These are phyloP conservation scores for Bombardia bombarda DNA, from an alignment of 495 filamentous ascomycete species.

Conservation along the genomic window DNA sequence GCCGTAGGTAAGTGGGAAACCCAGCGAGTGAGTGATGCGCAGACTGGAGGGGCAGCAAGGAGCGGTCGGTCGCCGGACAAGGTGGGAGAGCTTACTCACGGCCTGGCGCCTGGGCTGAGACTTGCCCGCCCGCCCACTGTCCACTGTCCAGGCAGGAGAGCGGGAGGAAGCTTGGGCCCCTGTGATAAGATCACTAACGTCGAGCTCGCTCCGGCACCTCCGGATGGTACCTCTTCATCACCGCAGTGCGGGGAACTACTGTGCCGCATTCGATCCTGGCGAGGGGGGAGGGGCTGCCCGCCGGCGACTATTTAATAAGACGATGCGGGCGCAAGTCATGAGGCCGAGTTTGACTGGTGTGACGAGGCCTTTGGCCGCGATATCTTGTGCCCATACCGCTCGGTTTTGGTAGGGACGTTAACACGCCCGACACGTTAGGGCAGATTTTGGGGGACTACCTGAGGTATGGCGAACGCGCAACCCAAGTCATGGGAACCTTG, in stretches of 20 bases:
- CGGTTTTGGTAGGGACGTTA: neutral
- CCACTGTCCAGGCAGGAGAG: slow-evolving; percentile 5
- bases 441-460: no score
- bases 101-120: slow-evolving; percentile 13
- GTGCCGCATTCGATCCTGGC: no score
- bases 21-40: slow-evolving; percentile 19
- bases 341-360: no score
- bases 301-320: no score
- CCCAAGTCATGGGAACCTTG: no score
- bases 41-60: slow-evolving; percentile 6
- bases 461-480: no score
- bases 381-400: no score
- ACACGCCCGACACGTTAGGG: neutral
- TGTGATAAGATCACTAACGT: slow-evolving; percentile 3
- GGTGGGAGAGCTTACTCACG: slow-evolving; percentile 33
- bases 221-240: neutral
- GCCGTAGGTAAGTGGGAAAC: no score
- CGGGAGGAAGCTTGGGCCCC: slow-evolving; percentile 4
- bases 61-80: neutral
- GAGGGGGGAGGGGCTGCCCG: no score
- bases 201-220: neutral
- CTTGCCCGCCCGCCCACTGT: slow-evolving; percentile 9
- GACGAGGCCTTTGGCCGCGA: no score
- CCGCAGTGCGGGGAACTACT: no score
- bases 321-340: no score